These are phyloP conservation scores for Entomortierella beljakovae DNA, from an alignment of 192 early-diverging fungal genomes.

Conservation along the genomic window DNA sequence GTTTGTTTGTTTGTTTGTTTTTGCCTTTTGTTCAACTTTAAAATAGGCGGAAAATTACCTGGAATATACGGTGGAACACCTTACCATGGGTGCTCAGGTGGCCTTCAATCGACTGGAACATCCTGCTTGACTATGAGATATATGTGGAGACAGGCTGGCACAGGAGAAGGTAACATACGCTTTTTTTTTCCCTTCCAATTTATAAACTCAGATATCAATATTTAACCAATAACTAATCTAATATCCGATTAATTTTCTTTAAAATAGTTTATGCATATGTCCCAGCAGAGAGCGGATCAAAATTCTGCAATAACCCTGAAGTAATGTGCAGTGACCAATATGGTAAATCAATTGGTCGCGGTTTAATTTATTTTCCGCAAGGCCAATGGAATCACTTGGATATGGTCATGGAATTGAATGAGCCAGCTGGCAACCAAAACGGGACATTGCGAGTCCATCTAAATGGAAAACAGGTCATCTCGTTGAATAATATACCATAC, in stretches of 20 bases:
- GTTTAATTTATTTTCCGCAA: slow-evolving; percentile 54
- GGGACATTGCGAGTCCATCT: slow-evolving; percentile 58
- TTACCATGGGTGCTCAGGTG: slow-evolving; percentile 58
- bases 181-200: not conserved
- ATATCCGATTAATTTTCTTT: not conserved
- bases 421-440: slow-evolving; percentile 49
- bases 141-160: slow-evolving; percentile 60
- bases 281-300: slow-evolving; percentile 37
- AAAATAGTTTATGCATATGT: slow-evolving; percentile 61
- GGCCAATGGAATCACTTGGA: slow-evolving; percentile 57
- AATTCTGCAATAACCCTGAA: slow-evolving; percentile 40
- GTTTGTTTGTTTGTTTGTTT: no score
- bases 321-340: slow-evolving; percentile 59
- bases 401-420: slow-evolving; percentile 54
- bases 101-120: slow-evolving; percentile 55
- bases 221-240: no score
- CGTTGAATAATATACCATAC: slow-evolving; percentile 52
- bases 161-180: slow-evolving; percentile 37
- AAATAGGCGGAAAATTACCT: slow-evolving; percentile 62
- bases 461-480: slow-evolving; percentile 51
- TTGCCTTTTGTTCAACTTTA: not conserved
- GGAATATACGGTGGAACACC: slow-evolving; percentile 59
- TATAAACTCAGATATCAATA: no score
- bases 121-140: slow-evolving; percentile 61
- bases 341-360: slow-evolving; percentile 63